Evolutionary conservation across 2,329 filamentous ascomycete genomes (phyloP), one percentile per base, ranked within the genome.

Genomic region (Hypoxylon sp.): DNA sequence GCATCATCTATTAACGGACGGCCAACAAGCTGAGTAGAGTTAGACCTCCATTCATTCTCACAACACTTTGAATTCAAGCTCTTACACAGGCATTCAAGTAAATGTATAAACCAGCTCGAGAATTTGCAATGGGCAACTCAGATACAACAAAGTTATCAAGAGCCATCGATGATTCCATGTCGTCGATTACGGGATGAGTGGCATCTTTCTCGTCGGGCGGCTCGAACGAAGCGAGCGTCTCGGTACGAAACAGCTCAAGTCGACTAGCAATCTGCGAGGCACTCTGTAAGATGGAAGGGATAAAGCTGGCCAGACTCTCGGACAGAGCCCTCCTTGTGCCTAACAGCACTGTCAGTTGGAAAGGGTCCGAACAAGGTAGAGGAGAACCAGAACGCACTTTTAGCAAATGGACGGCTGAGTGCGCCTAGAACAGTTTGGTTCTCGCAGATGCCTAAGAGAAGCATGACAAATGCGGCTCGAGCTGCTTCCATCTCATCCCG

Each of bases 1-100:
- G 84, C 83, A 72, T 98, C 94, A 73, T 98, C 94, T 28, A 97
- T 87, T 20, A 97, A 80, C 0, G 95, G 94, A 30, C 93, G 87
- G 30, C 90, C 93, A 65, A 92, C 88, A 56, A 97, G 88, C 92
- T 96, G 70, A n/a, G 3, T 9, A 55, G 20, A 33, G 67, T 80
- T 58, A 81, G 72, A 57, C 50, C 26, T n/a, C 28, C 16, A 16
- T 44, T 20, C 24, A 51, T 9, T n/a, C 32, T 26, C 36, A 48
- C 18, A 46, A 20, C 16, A 28, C 16, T 24, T n/a, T 48, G 5
- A 22, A n/a, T 20, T 11, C 12, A 9, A 22, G 33, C n/a, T 76
- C 87, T 70, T 81, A 96, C 91, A 75, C 91, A 85, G 58, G 93
- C 89, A 75, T 93, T 96, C 7, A 97, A 81, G 76, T 95, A 96